Percentiles rank a stretch among this genome's conserved stretches.
Evolutionary conservation across 192 early-diverging fungal genomes (phyloP).

Genomic region (Haplosporangium gracile): DNA sequence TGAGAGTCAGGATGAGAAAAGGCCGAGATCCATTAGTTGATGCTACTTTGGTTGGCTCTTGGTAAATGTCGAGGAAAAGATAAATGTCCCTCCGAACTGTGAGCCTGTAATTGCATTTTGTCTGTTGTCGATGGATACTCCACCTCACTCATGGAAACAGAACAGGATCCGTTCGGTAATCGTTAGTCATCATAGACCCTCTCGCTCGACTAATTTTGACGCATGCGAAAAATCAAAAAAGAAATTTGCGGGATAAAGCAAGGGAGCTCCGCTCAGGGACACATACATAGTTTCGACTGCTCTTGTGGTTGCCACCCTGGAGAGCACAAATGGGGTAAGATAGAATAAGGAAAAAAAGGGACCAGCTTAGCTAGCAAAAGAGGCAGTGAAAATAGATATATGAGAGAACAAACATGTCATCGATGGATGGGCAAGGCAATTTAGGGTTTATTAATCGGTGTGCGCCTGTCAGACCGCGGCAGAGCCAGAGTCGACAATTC

Average conservation of each 20-base stretch:
- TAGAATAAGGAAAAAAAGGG: background rate
- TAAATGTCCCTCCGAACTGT: too few relatives aligned
- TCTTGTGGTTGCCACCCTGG: constrained; percentile 3
- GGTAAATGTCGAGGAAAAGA: background rate
- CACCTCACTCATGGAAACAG: too few relatives aligned
- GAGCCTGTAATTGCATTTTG: background rate
- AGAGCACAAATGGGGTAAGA: background rate
- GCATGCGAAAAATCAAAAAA: background rate
- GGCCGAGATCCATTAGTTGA: background rate
- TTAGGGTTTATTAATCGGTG: background rate
- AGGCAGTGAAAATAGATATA: background rate
- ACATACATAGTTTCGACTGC: background rate
- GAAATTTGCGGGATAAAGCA: background rate
- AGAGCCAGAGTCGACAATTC: constrained; percentile 9
- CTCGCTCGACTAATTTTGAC: too few relatives aligned
- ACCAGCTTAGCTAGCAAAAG: background rate
- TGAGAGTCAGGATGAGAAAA: background rate
- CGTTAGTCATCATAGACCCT: too few relatives aligned
- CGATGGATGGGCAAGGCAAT: background rate
- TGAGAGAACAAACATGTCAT: background rate
- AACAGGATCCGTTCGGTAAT: too few relatives aligned
- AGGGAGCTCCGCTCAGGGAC: background rate
- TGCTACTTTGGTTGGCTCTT: background rate
- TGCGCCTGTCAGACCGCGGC: background rate
- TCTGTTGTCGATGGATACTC: too few relatives aligned